These are phyloP conservation scores for Sungouiozyma ichnusensis DNA, from an alignment of 805 yeast species.

Conservation along the genomic window DNA sequence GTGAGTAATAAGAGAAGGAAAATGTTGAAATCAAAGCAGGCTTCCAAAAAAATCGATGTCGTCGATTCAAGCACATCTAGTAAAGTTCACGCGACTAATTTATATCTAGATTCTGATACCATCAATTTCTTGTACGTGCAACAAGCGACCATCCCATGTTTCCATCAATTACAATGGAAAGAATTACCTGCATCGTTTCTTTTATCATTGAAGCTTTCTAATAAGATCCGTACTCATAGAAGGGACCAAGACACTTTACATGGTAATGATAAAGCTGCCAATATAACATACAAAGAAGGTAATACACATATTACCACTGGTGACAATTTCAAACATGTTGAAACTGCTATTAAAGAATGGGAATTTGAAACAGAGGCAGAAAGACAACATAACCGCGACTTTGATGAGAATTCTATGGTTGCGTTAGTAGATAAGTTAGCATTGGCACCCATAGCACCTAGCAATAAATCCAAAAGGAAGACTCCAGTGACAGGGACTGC, in stretches of 20 bases:
- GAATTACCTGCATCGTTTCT: slow-evolving; percentile 32
- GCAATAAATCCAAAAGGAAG: slow-evolving; percentile 27
- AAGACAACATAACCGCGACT: slow-evolving; percentile 35
- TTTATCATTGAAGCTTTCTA: slow-evolving; percentile 22
- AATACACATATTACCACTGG: slow-evolving; percentile 56
- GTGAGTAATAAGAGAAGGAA: slow-evolving; percentile 36
- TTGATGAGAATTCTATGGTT: slow-evolving; percentile 29
- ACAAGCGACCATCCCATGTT: slow-evolving; percentile 44
- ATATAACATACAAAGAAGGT: slow-evolving; percentile 49
- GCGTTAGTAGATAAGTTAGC: slow-evolving; percentile 43
- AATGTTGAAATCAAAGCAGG: slow-evolving; percentile 38
- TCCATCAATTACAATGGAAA: slow-evolving; percentile 44
- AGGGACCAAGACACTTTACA: slow-evolving; percentile 12
- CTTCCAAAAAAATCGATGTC: slow-evolving; percentile 37
- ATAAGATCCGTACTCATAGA: slow-evolving; percentile 3
- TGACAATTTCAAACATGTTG: slow-evolving; percentile 47
- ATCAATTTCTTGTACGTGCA: slow-evolving; percentile 52
- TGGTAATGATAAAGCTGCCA: slow-evolving; percentile 40
- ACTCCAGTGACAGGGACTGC: slow-evolving; percentile 65
- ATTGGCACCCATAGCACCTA: slow-evolving; percentile 4
- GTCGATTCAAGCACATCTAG: slow-evolving; percentile 31
- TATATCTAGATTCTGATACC: slow-evolving; percentile 28
- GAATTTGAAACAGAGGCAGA: slow-evolving; percentile 34
- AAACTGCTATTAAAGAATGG: slow-evolving; percentile 33
- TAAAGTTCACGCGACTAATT: slow-evolving; percentile 21